These are phyloP conservation scores for Plectosphaerella cucumerina DNA, from an alignment of 2,329 filamentous ascomycete species.

Conservation along the genomic window DNA sequence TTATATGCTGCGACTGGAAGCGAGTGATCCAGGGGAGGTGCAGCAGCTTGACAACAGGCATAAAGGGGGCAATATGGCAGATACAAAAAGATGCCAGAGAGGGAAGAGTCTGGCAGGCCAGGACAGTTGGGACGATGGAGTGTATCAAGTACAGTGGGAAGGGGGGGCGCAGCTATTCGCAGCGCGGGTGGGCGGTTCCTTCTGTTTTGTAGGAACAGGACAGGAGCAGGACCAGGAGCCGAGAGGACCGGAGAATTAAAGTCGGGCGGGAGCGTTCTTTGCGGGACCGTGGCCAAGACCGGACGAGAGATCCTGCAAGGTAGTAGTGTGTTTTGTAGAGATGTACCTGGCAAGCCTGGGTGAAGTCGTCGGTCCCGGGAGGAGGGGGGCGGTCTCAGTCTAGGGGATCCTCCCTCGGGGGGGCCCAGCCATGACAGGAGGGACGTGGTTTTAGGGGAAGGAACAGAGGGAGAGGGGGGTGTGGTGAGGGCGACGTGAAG, in stretches of 20 bases:
- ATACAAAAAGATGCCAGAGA: too few relatives aligned
- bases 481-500: not conserved
- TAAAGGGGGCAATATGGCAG: too few relatives aligned
- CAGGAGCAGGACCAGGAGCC: too few relatives aligned
- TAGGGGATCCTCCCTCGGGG: not conserved
- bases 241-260: too few relatives aligned
- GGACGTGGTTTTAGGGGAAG: too few relatives aligned
- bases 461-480: not conserved
- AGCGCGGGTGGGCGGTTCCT: not conserved
- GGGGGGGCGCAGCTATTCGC: not conserved
- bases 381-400: not conserved
- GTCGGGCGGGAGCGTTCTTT: too few relatives aligned
- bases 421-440: too few relatives aligned
- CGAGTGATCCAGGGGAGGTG: not conserved
- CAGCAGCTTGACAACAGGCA: too few relatives aligned
- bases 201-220: not conserved
- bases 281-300: not conserved
- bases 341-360: too few relatives aligned
- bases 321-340: too few relatives aligned
- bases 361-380: not conserved
- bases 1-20: not conserved
- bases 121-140: too few relatives aligned
- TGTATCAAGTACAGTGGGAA: not conserved
- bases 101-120: too few relatives aligned
- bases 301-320: not conserved